A percentile compares a stretch with the other conserved stretches of the same genome.
phyloP scores from a whole-genome alignment of 345 rosid species.

The Mangifera indica region DNA sequence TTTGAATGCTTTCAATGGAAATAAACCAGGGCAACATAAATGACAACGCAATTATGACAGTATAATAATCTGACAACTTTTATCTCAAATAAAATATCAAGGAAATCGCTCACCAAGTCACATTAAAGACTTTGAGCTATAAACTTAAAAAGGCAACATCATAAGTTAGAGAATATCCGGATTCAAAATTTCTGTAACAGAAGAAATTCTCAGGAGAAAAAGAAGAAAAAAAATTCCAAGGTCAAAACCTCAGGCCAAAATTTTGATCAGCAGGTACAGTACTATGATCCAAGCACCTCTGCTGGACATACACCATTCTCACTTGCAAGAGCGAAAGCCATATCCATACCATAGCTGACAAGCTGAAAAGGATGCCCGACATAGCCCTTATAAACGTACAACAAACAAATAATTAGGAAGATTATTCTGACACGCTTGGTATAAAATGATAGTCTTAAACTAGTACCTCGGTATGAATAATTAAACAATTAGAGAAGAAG shows the following conservation, averaged over 20 bases:
- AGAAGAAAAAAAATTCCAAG: background rate
- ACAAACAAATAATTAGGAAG: slow-evolving; percentile 2
- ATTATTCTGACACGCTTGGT: background rate
- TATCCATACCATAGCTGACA: background rate
- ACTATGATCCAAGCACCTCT: background rate
- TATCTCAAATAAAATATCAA: too few relatives aligned
- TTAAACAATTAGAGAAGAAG: background rate
- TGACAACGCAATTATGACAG: too few relatives aligned
- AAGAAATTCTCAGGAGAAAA: background rate
- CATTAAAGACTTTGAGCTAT: too few relatives aligned
- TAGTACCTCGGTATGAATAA: background rate
- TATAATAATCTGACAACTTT: too few relatives aligned
- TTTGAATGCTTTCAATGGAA: too few relatives aligned
- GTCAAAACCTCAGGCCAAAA: background rate
- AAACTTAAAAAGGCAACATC: too few relatives aligned
- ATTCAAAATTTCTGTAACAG: slow-evolving; percentile 22
- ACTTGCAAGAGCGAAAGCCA: slow-evolving; percentile 1
- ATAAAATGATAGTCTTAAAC: background rate
- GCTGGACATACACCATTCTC: too few relatives aligned
- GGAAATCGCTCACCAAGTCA: too few relatives aligned
- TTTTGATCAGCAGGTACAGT: background rate
- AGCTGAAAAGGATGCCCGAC: background rate
- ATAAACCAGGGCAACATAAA: too few relatives aligned
- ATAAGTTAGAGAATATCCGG: background rate
- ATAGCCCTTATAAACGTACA: background rate